These are phyloP conservation scores for Cryptococcus sp. DNA, from an alignment of 1,284 basidiomycete species.

Conservation along the genomic window DNA sequence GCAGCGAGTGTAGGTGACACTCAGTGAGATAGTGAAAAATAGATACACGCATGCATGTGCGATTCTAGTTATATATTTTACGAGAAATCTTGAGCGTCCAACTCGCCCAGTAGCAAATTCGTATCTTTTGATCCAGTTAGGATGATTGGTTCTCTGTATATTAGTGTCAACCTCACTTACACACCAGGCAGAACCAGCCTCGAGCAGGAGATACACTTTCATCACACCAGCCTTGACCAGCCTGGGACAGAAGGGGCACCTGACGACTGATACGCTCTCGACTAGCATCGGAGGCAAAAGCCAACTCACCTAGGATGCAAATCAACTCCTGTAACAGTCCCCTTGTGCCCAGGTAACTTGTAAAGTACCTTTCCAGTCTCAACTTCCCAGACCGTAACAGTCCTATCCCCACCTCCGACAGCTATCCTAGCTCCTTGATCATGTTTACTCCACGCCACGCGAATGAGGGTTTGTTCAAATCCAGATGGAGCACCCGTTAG, in stretches of 20 bases:
- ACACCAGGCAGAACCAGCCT: too few relatives aligned
- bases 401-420: slow-evolving; percentile 52
- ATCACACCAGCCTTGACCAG: background rate
- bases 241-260: background rate
- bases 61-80: too few relatives aligned
- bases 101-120: slow-evolving; percentile 82
- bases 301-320: slow-evolving; percentile 59
- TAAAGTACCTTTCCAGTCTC: slow-evolving; percentile 77
- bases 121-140: slow-evolving; percentile 82
- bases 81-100: slow-evolving; percentile 55
- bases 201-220: background rate
- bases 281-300: background rate
- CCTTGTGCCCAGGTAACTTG: slow-evolving; percentile 91
- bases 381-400: slow-evolving; percentile 87
- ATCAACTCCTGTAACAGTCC: slow-evolving; percentile 82
- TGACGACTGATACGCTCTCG: background rate
- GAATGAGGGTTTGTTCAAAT: slow-evolving; percentile 76
- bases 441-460: slow-evolving; percentile 62
- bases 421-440: slow-evolving; percentile 48
- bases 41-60: too few relatives aligned
- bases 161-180: too few relatives aligned
- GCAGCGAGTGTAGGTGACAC: too few relatives aligned
- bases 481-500: slow-evolving; percentile 81
- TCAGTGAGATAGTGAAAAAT: too few relatives aligned
- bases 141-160: slow-evolving; percentile 79